Conservation (phyloP, 345 rosid species). For the Geranium brycei region DNA sequence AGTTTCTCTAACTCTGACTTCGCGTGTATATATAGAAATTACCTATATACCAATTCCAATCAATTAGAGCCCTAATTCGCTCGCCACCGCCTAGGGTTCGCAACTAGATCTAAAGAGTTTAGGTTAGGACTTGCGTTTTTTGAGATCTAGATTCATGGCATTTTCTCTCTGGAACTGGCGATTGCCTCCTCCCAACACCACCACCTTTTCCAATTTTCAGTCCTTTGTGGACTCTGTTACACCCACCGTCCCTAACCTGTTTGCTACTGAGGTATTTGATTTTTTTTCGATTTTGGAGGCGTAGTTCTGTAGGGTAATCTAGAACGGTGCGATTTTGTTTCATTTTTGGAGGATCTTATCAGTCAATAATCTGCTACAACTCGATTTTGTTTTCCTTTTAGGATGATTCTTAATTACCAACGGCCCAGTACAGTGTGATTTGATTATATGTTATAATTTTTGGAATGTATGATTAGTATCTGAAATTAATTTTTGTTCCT, state of each 20-base stretch:
- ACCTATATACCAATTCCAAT: not conserved
- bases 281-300: not conserved
- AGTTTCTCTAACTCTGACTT: not conserved
- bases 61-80: not conserved
- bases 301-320: not conserved
- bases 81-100: not conserved
- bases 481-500: not conserved
- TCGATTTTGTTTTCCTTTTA: not conserved
- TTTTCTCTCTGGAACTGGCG: not conserved
- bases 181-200: not conserved
- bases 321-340: not conserved
- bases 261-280: not conserved
- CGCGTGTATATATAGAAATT: not conserved
- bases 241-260: not conserved
- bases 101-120: too few relatives aligned
- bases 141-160: not conserved
- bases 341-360: not conserved
- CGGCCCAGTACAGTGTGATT: not conserved
- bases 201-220: not conserved
- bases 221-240: not conserved
- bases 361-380: not conserved
- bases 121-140: not conserved
- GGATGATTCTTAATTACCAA: not conserved
- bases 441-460: too few relatives aligned
- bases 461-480: not conserved